phyloP scores from a whole-genome alignment of 306 rosid species.

The Malus asiatica region DNA sequence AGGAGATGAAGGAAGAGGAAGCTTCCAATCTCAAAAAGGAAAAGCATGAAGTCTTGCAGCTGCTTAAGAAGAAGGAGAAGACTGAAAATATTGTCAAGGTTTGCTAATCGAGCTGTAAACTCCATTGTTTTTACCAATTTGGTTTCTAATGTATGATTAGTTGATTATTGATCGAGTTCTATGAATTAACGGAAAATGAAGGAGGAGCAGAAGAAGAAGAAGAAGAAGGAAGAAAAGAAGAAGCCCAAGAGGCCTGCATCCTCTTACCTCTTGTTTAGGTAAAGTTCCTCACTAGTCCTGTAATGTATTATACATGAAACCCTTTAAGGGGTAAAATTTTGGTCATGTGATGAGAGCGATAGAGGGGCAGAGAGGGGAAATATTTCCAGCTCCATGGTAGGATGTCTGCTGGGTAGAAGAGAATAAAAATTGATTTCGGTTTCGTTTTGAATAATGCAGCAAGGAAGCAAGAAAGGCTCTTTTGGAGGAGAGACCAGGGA shows the following conservation, averaged over 20 bases:
- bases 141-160: neutral
- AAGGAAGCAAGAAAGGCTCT: conserved; percentile 68
- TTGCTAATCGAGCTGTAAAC: neutral
- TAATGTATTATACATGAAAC: neutral
- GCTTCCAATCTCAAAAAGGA: conserved; percentile 53
- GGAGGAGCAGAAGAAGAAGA: conserved; percentile 57
- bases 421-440: neutral
- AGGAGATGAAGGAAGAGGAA: conserved; percentile 70
- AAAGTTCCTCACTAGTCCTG: neutral
- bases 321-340: neutral
- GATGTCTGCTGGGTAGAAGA: neutral
- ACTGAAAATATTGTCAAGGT: conserved; percentile 78
- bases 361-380: too few species aligned
- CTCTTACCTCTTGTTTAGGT: conserved; percentile 68
- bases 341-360: too few species aligned
- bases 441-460: conserved; percentile 17
- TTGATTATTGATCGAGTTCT: neutral
- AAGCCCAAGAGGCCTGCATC: conserved; percentile 82
- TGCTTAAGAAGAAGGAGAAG: conserved; percentile 90
- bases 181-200: conserved; percentile 48
- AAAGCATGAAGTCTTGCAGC: conserved; percentile 72
- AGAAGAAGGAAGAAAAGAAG: conserved; percentile 41
- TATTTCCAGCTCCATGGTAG: too few species aligned
- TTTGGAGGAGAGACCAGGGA: conserved; percentile 53
- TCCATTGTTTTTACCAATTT: neutral